These are phyloP conservation scores for Cladosporium sp. DNA, from an alignment of 2,329 filamentous ascomycete genomes.

Conservation along the genomic window DNA sequence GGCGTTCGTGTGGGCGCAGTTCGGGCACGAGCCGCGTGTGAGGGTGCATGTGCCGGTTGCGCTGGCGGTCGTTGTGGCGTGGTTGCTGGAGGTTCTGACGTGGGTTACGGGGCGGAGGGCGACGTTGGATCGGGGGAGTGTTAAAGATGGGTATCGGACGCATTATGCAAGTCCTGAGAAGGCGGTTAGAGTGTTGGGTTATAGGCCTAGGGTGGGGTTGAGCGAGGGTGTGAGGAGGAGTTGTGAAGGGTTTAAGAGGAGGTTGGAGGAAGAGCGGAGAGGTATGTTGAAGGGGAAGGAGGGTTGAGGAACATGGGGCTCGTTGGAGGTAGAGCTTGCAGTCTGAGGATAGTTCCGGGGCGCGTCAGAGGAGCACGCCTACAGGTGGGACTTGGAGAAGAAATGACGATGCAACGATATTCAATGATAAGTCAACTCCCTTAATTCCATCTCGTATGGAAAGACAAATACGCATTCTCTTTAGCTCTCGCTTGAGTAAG, in stretches of 20 bases:
- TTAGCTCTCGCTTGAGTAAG: no score
- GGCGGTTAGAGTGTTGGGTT: constrained; percentile 47
- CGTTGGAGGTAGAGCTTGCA: no score
- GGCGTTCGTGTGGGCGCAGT: constrained; percentile 65
- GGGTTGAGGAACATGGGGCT: no score
- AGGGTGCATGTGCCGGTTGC: constrained; percentile 43
- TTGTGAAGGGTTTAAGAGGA: constrained; percentile 33
- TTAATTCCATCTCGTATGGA: no score
- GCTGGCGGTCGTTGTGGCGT: constrained; percentile 45
- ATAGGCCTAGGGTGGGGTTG: constrained; percentile 45
- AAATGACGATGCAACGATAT: no score
- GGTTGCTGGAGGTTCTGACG: constrained; percentile 41
- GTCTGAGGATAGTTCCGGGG: no score
- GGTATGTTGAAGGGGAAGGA: no score
- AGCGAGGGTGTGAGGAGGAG: constrained; percentile 46
- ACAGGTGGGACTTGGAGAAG: no score
- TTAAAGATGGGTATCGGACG: constrained; percentile 48
- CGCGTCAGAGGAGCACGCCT: no score
- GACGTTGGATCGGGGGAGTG: constrained; percentile 48
- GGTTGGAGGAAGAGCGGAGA: neutral
- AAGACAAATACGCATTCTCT: no score
- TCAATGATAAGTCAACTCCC: no score
- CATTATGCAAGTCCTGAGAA: constrained; percentile 50
- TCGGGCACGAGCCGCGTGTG: constrained; percentile 48
- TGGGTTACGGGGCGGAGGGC: constrained; percentile 42